Evolutionary conservation across 2,329 filamentous ascomycete genomes (phyloP), one percentile per base, ranked within the genome.

Genomic region (Pestalotiopsis fici): DNA sequence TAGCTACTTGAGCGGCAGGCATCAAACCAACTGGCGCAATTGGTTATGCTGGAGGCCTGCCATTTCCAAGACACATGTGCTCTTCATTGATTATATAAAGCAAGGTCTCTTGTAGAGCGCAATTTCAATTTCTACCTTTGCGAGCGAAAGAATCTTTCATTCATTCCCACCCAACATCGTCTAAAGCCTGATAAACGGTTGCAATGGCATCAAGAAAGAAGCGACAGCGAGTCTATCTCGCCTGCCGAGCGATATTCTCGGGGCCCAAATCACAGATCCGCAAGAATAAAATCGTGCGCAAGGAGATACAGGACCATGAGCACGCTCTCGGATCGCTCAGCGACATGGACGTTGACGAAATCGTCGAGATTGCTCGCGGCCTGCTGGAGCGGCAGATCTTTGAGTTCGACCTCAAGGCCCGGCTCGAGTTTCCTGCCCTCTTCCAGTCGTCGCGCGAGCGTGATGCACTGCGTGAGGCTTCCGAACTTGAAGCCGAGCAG

Each of bases 371-470:
- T 13, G 59, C 72, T 23, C 73, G 70, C 43, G 59, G 57, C 21
- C 66, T 78, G n/a, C 59, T 78, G 15, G 71, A 75, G 55, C 59
- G 55, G 9, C 59, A 70, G 3, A 65, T 79, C 12, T 80, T 80
- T 66, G 70, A 77, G 65, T 79, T 76, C 1, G 75, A 79, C 31
- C 57, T 73, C 7, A 72, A 74, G 28, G 78, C 77, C 50, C 78
- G 76, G 66, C 70, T 74, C 59, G 72, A 74, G 63, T 80, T 80
- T 67, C 78, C 78, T 5, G 75, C 76, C 25, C 72, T 79, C 11
- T 80, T 78, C 47, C 69, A 67, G 21, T 70, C 72, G 6, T 74
- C 73, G 9, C 71, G 72, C 5, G 66, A 68, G 5, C 72, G 72
- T 50, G 72, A 75, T 59, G 69, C 72, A 12, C 71, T 75, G 39